Percentiles rank a stretch among this genome's conserved stretches.
These are phyloP conservation scores for Sisymbrium irio DNA, from an alignment of 345 rosid genomes.

Conservation along the genomic window DNA sequence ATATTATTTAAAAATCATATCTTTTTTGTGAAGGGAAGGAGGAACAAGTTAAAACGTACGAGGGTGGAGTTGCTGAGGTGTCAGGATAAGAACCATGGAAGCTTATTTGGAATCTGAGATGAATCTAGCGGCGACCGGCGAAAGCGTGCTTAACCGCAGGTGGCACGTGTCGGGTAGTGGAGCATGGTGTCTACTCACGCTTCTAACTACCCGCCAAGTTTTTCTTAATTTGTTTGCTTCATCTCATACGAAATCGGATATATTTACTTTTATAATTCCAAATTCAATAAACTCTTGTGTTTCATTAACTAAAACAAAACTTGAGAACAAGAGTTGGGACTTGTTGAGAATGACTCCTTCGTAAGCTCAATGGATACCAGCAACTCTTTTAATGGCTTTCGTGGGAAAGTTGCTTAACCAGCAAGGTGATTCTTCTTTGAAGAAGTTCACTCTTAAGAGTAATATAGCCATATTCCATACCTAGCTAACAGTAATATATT, in stretches of 20 bases:
- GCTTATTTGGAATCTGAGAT: conserved; percentile 33
- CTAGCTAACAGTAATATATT: too few relatives aligned
- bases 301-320: too few relatives aligned
- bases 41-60: conserved; percentile 45
- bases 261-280: not conserved
- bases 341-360: too few relatives aligned
- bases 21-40: conserved; percentile 32
- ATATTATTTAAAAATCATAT: not conserved
- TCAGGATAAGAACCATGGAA: conserved; percentile 46
- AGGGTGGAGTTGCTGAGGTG: conserved; percentile 56
- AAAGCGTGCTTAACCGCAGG: conserved; percentile 13
- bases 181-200: conserved; percentile 28
- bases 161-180: conserved; percentile 54
- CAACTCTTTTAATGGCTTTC: too few relatives aligned
- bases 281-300: too few relatives aligned
- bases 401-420: too few relatives aligned
- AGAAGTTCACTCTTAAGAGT: too few relatives aligned
- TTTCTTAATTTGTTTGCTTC: not conserved
- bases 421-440: too few relatives aligned
- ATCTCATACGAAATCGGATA: not conserved
- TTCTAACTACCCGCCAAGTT: conserved; percentile 28
- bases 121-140: conserved; percentile 31
- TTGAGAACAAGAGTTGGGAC: too few relatives aligned
- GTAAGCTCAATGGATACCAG: too few relatives aligned
- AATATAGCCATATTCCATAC: too few relatives aligned